Evolutionary conservation across 306 rosid genomes (phyloP).

Genomic region (Comarum palustre): DNA sequence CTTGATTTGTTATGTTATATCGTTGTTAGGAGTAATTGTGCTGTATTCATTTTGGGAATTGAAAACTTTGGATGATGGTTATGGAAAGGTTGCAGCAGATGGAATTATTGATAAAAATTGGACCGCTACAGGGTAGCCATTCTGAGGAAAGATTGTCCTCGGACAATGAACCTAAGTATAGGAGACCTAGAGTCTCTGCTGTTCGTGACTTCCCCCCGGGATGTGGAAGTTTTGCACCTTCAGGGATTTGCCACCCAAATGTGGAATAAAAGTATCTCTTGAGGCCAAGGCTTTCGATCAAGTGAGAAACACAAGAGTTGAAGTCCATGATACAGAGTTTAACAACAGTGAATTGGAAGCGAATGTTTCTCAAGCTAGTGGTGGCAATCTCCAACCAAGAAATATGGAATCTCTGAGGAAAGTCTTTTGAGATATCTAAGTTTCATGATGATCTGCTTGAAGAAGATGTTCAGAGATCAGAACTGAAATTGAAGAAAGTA

Average conservation of each 20-base stretch:
- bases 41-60: background rate
- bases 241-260: slow-evolving; percentile 55
- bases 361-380: slow-evolving; percentile 28
- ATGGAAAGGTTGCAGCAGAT: background rate
- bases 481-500: slow-evolving; percentile 4
- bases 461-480: background rate
- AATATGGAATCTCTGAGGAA: slow-evolving; percentile 9
- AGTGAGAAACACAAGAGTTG: background rate
- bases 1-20: background rate
- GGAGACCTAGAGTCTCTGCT: slow-evolving; percentile 50
- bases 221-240: slow-evolving; percentile 49
- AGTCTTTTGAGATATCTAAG: background rate
- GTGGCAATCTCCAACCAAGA: slow-evolving; percentile 15
- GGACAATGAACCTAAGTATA: slow-evolving; percentile 49
- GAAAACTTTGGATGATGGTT: background rate
- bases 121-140: slow-evolving; percentile 13
- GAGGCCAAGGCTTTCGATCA: background rate
- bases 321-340: background rate
- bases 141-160: slow-evolving; percentile 29
- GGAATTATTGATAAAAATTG: background rate
- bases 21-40: no score
- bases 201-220: slow-evolving; percentile 70
- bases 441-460: background rate
- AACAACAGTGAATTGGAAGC: background rate
- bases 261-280: slow-evolving; percentile 51